Conservation (phyloP, 495 filamentous ascomycete species). For the Pseudoneurospora amorphoporcata region DNA sequence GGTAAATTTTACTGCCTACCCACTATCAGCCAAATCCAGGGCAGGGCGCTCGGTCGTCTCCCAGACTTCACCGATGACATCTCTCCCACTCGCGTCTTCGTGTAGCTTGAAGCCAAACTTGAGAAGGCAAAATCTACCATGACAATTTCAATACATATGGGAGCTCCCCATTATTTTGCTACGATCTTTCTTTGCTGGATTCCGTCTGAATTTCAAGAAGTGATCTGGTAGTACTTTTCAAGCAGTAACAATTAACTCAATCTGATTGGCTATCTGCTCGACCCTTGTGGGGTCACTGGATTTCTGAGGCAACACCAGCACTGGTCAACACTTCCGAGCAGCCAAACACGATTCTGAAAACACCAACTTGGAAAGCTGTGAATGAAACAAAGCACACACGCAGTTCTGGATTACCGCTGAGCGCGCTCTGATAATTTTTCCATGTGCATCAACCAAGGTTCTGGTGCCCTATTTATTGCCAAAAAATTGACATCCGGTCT, state of each 20-base stretch:
- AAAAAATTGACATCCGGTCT: background rate
- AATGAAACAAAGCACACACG: background rate
- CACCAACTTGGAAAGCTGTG: background rate
- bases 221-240: background rate
- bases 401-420: background rate
- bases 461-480: background rate
- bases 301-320: background rate
- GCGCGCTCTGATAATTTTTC: background rate
- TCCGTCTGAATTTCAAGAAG: background rate
- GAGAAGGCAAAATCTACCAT: background rate
- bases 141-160: background rate
- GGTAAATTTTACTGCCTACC: background rate
- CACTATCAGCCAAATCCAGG: background rate
- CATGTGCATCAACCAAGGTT: background rate
- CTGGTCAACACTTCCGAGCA: background rate
- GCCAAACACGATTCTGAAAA: background rate
- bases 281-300: background rate
- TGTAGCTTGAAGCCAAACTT: background rate
- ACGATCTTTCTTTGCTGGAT: background rate
- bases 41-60: background rate
- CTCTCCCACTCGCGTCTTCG: background rate
- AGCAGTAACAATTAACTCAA: background rate
- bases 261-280: background rate
- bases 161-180: background rate
- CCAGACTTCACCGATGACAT: background rate